Base-by-base conservation (phyloP, 768 basidiomycete genomes). In the Collybiopsis confluens region DNA sequence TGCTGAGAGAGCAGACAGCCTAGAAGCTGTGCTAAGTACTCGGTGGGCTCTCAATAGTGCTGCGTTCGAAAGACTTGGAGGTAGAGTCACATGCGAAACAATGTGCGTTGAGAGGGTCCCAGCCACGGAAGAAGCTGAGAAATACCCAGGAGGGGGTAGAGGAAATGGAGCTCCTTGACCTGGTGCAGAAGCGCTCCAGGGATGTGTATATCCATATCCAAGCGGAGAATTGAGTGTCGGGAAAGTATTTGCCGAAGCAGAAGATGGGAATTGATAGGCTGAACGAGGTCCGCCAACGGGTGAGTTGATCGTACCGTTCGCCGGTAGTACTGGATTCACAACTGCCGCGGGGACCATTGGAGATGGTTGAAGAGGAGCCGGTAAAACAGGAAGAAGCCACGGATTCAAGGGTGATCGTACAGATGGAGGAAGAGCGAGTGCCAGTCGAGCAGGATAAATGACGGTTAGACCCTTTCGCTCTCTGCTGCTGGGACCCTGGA, bases 401-500 rank as follows among this genome's bases (percentile, higher is more conserved):
- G n/a, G 11, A 52, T 52, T n/a, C 41, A 43, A 18, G n/a, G 50
- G 24, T 26, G 38, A 10, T 28, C 66, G 64, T 52, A 73, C 50
- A 44, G 61, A 18, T n/a, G 66, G 56, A 59, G 73, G 65, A 65
- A 65, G 73, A 67, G 52, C 52, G 21, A 78, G 61, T 58, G 83
- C 87, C 3, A 92, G 77, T 1, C 72, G 67, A 2, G 77, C 67
- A 1, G 90, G 90, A 73, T 89, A 92, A 57, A 91, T 81, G 45
- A 87, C 71, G n/a, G 78, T 72, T 27, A 88, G 70, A 1, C 89
- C 89, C 60, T 90, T 90, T 58, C 89, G 87, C 64, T 91, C 89
- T 28, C 86, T 88, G 58, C 86, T 88, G 57, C 79, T 38, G 30
- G 42, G 83, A 61, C 88, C 88, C 65, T 89, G 81, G 18, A 91